These are phyloP conservation scores for Globomyces pollinis-pini DNA, from an alignment of 192 early-diverging fungal species.

Conservation along the genomic window DNA sequence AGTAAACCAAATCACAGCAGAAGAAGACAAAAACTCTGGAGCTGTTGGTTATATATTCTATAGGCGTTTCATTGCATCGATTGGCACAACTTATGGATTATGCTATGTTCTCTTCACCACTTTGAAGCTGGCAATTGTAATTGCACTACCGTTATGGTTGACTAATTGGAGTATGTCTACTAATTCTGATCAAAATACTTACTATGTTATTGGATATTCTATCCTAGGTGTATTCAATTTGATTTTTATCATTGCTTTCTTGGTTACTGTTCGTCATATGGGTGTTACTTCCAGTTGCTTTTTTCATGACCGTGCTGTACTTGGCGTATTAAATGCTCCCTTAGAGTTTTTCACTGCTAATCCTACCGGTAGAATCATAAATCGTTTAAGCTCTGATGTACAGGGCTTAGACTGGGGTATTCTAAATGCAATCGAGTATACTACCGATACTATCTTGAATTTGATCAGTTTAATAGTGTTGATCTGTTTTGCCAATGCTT, in stretches of 20 bases:
- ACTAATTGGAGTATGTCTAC: conserved; percentile 31
- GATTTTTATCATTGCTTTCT: too few relatives aligned
- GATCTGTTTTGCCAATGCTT: too few relatives aligned
- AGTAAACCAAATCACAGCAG: too few relatives aligned
- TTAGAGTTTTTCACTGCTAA: conserved; percentile 61
- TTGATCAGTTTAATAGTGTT: too few relatives aligned
- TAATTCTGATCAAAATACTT: not conserved
- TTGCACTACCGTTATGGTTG: conserved; percentile 47
- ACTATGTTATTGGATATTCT: not conserved
- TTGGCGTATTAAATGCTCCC: conserved; percentile 14
- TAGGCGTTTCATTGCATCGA: not conserved
- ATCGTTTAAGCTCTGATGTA: conserved; percentile 58
- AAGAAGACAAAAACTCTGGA: not conserved
- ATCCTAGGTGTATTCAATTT: not conserved
- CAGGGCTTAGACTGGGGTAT: conserved; percentile 42
- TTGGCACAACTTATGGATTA: not conserved
- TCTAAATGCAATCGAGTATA: conserved; percentile 27
- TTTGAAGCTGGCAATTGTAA: conserved; percentile 11
- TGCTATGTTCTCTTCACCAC: too few relatives aligned
- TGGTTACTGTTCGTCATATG: too few relatives aligned
- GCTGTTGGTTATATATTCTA: not conserved
- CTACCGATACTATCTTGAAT: conserved; percentile 36
- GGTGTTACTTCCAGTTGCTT: not conserved
- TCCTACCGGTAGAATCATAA: conserved; percentile 67
- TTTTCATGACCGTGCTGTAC: not conserved